Evolutionary conservation across 345 rosid species (phyloP).

Genomic region (Corchorus capsularis): DNA sequence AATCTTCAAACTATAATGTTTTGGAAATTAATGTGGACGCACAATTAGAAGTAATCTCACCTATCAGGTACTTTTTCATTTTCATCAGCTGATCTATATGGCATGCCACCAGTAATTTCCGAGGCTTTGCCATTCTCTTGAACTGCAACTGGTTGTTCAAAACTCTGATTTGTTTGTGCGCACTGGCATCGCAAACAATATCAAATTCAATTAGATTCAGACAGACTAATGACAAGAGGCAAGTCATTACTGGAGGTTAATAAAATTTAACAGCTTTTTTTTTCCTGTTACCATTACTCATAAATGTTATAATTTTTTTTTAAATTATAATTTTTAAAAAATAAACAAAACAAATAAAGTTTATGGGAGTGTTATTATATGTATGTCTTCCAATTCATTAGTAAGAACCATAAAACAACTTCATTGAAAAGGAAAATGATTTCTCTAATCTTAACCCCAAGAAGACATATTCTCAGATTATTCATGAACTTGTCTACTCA

Average conservation of each 20-base stretch:
- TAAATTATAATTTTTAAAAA: too few relatives aligned
- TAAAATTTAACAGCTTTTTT: background rate
- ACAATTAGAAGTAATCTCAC: background rate
- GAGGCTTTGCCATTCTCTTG: slow-evolving; percentile 32
- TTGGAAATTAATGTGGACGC: background rate
- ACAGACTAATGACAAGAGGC: background rate
- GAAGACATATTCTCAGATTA: background rate
- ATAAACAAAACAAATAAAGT: background rate
- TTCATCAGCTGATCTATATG: slow-evolving; percentile 24
- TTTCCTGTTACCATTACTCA: background rate
- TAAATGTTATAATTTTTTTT: too few relatives aligned
- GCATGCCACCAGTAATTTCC: slow-evolving; percentile 25
- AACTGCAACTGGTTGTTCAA: slow-evolving; percentile 29
- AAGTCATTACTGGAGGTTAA: slow-evolving; percentile 11
- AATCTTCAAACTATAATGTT: background rate
- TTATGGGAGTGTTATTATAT: background rate
- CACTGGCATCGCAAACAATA: slow-evolving; percentile 30
- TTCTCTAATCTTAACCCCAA: background rate
- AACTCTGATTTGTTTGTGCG: slow-evolving; percentile 27
- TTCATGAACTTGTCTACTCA: background rate
- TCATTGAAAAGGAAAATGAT: background rate
- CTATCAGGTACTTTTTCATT: slow-evolving; percentile 26
- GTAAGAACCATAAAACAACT: background rate
- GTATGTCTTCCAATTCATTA: background rate
- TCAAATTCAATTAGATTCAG: background rate